These are phyloP conservation scores for Neofusicoccum sp. DNA, from an alignment of 2,329 filamentous ascomycete genomes.

Conservation along the genomic window DNA sequence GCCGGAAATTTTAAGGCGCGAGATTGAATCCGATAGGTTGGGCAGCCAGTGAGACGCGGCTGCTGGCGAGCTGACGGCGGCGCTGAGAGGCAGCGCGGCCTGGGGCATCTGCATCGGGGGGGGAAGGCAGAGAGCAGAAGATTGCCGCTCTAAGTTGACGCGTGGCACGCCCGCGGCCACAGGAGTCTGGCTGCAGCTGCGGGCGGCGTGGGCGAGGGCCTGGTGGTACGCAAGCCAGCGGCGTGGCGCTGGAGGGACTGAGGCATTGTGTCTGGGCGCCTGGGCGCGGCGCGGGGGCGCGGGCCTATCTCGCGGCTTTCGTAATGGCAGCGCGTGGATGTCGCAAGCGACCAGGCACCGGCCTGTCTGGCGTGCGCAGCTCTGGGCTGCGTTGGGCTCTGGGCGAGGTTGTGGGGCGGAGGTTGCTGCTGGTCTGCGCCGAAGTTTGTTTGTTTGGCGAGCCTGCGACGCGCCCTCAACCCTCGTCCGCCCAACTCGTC, in stretches of 20 bases:
- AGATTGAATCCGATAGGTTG: neutral
- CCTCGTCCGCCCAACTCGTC: neutral
- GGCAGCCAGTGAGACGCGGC: neutral
- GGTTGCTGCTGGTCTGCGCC: neutral
- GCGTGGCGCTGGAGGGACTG: neutral
- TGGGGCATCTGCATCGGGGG: neutral
- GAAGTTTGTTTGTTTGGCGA: slow-evolving; percentile 7
- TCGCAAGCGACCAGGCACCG: neutral
- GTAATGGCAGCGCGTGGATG: neutral
- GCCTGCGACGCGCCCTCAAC: neutral
- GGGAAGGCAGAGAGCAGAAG: neutral
- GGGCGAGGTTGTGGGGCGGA: neutral
- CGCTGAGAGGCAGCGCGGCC: neutral
- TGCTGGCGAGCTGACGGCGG: neutral
- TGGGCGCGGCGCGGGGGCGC: slow-evolving; percentile 2
- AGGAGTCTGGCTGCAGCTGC: neutral
- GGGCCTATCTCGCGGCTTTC: slow-evolving; percentile 7
- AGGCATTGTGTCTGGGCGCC: neutral
- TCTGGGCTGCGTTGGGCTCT: neutral
- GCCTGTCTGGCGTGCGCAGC: neutral
- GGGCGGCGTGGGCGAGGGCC: neutral
- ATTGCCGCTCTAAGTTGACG: neutral
- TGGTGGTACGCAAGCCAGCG: neutral
- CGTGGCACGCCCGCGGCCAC: neutral
- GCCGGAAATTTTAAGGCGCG: neutral